Evolutionary conservation across 192 early-diverging fungal genomes (phyloP).

Genomic region (Coemansia furcata): DNA sequence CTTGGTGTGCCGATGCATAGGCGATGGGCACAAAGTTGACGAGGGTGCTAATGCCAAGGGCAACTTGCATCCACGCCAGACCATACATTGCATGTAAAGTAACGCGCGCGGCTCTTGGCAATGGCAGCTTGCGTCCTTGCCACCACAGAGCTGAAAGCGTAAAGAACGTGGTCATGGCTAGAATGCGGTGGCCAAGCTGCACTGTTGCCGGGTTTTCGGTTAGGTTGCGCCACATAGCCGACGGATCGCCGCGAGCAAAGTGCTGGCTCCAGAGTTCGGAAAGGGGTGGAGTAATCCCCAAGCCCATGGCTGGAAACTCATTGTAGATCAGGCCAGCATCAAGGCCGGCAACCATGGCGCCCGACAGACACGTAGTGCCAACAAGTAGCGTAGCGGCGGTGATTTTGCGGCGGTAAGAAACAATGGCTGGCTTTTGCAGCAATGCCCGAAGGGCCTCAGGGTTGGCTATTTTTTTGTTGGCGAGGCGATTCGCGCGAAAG

Average conservation of each 20-base stretch:
- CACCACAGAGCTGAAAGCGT: constrained; percentile 72
- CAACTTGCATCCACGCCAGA: constrained; percentile 72
- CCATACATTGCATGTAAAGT: constrained; percentile 76
- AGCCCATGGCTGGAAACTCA: constrained; percentile 95
- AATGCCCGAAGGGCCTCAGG: constrained; percentile 62
- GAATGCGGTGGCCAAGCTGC: constrained; percentile 91
- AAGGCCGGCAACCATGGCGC: constrained; percentile 93
- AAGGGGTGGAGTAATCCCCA: constrained; percentile 71
- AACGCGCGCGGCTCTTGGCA: constrained; percentile 66
- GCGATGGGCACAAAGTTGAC: constrained; percentile 91
- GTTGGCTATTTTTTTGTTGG: constrained; percentile 51
- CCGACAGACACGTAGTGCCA: constrained; percentile 84
- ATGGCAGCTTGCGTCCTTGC: constrained; percentile 64
- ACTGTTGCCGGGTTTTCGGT: constrained; percentile 94
- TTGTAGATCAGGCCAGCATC: constrained; percentile 98
- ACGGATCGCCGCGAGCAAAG: constrained; percentile 32
- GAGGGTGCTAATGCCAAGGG: constrained; percentile 89
- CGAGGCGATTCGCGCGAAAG: constrained; percentile 66
- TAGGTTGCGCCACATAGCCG: constrained; percentile 76
- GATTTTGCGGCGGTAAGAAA: constrained; percentile 52
- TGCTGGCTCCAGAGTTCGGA: constrained; percentile 57
- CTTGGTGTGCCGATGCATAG: constrained; percentile 93
- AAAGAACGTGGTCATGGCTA: constrained; percentile 82
- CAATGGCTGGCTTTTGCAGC: constrained; percentile 59
- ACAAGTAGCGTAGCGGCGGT: constrained; percentile 57